These are phyloP conservation scores for Tephrocybe sp. DNA, from an alignment of 768 basidiomycete species.

Conservation along the genomic window DNA sequence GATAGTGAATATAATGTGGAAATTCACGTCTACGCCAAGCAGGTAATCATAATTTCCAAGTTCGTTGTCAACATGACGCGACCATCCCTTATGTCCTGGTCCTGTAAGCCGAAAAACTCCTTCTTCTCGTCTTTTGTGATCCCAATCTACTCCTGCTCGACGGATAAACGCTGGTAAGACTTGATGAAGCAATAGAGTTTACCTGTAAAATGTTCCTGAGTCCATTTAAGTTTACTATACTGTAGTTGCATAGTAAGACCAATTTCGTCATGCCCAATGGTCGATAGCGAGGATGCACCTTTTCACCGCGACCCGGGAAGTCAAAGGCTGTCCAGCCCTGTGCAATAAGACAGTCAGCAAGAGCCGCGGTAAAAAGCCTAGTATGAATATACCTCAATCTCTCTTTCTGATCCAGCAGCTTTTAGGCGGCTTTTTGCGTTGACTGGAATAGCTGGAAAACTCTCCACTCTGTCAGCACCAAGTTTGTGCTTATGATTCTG, in stretches of 20 bases:
- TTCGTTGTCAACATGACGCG: slow-evolving; percentile 74
- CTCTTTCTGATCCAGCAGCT: slow-evolving; percentile 52
- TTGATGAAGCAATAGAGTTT: slow-evolving; percentile 11
- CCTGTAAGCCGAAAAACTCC: slow-evolving; percentile 75
- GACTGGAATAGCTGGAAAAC: slow-evolving; percentile 68
- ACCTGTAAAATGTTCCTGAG: slow-evolving; percentile 80
- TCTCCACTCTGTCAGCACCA: slow-evolving; percentile 78
- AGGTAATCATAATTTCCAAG: slow-evolving; percentile 89
- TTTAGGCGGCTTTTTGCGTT: slow-evolving; percentile 67
- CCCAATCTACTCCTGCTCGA: slow-evolving; percentile 76
- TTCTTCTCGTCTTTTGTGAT: slow-evolving; percentile 60
- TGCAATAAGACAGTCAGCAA: slow-evolving; percentile 3
- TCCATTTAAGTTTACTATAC: slow-evolving; percentile 78
- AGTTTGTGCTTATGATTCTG: slow-evolving; percentile 85
- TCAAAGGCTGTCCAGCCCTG: slow-evolving; percentile 89
- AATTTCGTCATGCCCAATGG: not conserved
- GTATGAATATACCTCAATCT: slow-evolving; percentile 64
- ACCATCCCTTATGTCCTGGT: slow-evolving; percentile 76
- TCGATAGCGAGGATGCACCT: too few species aligned
- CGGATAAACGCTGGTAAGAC: not conserved
- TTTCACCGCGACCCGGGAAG: slow-evolving; percentile 73
- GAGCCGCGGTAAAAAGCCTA: not conserved
- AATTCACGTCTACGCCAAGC: slow-evolving; percentile 67
- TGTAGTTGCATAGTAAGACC: slow-evolving; percentile 30
- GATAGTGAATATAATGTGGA: not conserved